A percentile compares a stretch with the other conserved stretches of the same genome.
These are phyloP conservation scores for Quercus wislizeni DNA, from an alignment of 306 rosid genomes.

Conservation along the genomic window DNA sequence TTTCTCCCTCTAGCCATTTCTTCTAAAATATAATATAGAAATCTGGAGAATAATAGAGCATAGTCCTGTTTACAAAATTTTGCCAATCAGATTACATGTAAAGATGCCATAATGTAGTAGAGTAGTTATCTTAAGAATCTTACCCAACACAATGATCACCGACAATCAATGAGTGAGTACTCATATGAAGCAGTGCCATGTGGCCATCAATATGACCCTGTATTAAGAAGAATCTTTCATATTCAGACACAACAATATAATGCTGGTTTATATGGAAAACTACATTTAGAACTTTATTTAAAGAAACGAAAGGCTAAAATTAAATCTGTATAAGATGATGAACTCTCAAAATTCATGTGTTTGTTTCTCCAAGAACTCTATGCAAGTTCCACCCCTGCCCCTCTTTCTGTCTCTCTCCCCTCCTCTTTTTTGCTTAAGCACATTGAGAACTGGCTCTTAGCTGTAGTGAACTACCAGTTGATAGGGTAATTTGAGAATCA, in stretches of 20 bases:
- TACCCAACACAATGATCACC: slow-evolving; percentile 97
- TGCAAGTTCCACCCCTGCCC: neutral
- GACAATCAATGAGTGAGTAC: slow-evolving; percentile 67
- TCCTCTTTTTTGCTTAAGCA: no score
- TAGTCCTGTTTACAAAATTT: neutral
- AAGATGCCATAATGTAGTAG: neutral
- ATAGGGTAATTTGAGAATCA: neutral
- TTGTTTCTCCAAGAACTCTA: neutral
- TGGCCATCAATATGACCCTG: slow-evolving; percentile 99
- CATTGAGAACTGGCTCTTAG: neutral
- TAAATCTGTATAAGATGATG: neutral
- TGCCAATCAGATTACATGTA: neutral
- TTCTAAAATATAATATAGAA: neutral
- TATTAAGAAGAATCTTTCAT: slow-evolving; percentile 10
- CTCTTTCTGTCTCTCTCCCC: no score
- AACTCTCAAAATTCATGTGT: neutral
- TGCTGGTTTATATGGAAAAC: neutral
- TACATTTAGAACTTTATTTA: neutral
- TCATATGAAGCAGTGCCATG: slow-evolving; percentile 69
- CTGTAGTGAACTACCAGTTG: neutral
- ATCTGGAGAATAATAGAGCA: neutral
- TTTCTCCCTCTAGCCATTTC: neutral
- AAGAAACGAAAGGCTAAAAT: neutral
- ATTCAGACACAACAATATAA: slow-evolving; percentile 2
- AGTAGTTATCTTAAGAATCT: slow-evolving; percentile 32